These are phyloP conservation scores for Ceratobasidium sp. DNA, from an alignment of 1,284 basidiomycete genomes.

Conservation along the genomic window DNA sequence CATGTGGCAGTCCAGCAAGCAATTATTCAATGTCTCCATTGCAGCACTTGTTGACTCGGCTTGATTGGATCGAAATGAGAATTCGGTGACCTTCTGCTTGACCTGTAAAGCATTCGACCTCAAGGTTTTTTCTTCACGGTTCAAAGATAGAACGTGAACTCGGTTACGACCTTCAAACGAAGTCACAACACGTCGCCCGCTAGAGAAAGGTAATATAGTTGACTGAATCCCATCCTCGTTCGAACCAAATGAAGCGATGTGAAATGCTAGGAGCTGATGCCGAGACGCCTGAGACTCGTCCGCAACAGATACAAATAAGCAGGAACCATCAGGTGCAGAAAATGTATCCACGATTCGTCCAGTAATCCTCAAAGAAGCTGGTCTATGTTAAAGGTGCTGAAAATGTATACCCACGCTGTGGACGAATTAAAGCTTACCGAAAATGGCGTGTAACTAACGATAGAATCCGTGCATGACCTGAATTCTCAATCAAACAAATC, in stretches of 20 bases:
- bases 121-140: constrained; percentile 46
- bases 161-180: constrained; percentile 56
- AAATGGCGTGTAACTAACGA: constrained; percentile 40
- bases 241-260: constrained; percentile 65
- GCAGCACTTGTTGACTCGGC: neutral
- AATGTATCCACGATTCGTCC: constrained; percentile 5
- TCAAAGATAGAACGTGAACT: constrained; percentile 55
- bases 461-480: constrained; percentile 40
- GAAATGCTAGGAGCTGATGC: constrained; percentile 54
- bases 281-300: neutral
- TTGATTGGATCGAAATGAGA: constrained; percentile 58
- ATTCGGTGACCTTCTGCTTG: constrained; percentile 62
- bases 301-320: constrained; percentile 6
- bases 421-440: constrained; percentile 29
- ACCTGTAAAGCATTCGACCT: constrained; percentile 59
- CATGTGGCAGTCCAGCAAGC: constrained; percentile 61
- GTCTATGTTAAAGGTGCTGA: neutral
- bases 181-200: constrained; percentile 51
- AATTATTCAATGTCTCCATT: constrained; percentile 54
- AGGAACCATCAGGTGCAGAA: constrained; percentile 37
- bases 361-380: neutral
- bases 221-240: constrained; percentile 52
- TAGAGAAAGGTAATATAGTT: constrained; percentile 45
- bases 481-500: constrained; percentile 40
- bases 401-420: neutral